Conservation (phyloP, 1,139 yeast genomes). For the Taphrina communis region DNA sequence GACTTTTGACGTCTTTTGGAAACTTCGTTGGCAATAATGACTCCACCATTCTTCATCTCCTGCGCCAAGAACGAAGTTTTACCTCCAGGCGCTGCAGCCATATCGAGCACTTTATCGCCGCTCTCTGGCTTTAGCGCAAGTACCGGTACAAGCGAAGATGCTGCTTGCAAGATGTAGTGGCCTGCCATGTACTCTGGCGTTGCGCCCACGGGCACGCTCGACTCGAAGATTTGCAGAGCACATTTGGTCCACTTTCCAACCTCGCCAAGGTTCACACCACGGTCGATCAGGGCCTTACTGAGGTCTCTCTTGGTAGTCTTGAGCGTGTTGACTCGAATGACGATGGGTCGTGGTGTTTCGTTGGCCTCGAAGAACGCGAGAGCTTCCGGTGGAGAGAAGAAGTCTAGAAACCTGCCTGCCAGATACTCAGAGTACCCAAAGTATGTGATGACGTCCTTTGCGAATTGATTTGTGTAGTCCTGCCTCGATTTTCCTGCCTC, state of each 20-base stretch:
- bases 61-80: conserved; percentile 96
- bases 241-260: conserved; percentile 98
- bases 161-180: conserved; percentile 96
- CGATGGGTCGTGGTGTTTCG: conserved; percentile 94
- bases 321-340: conserved; percentile 94
- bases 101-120: conserved; percentile 90
- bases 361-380: conserved; percentile 98
- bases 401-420: conserved; percentile 88
- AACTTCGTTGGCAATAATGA: conserved; percentile 96
- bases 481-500: conserved; percentile 86
- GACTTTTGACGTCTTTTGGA: conserved; percentile 96
- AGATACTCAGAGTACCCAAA: conserved; percentile 95
- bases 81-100: conserved; percentile 99
- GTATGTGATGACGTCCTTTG: conserved; percentile 86
- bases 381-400: conserved; percentile 94
- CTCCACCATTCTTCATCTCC: conserved; percentile 96
- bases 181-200: conserved; percentile 99
- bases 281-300: conserved; percentile 90
- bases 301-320: conserved; percentile 94
- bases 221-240: conserved; percentile 93
- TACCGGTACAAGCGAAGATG: conserved; percentile 95
- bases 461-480: conserved; percentile 76
- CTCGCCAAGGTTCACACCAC: conserved; percentile 97
- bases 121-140: conserved; percentile 98
- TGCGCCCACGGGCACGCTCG: conserved; percentile 99